Conservation (phyloP, 2,329 filamentous ascomycete species). For the Colletotrichum lindemuthianum region DNA sequence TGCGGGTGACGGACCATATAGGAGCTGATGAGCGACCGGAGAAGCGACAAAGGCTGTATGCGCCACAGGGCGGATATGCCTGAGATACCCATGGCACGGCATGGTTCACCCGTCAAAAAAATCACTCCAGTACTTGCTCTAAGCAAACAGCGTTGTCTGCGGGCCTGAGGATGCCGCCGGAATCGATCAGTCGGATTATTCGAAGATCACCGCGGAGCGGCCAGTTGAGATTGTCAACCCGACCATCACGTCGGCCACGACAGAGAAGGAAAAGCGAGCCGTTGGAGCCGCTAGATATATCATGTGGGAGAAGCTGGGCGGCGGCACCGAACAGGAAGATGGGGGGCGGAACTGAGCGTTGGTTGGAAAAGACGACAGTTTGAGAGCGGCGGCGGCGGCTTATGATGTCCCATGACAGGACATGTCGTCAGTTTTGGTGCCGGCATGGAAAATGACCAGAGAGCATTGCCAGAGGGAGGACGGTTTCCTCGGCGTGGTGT, state of each 20-base stretch:
- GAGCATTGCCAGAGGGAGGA: neutral
- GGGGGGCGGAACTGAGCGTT: neutral
- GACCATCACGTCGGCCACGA: no score
- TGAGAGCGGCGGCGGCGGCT: conserved; percentile 10
- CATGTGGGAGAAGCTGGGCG: no score
- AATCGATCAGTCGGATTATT: no score
- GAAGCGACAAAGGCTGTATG: conserved; percentile 64
- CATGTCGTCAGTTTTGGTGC: conserved; percentile 19
- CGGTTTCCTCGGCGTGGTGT: neutral
- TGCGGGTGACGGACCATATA: conserved; percentile 47
- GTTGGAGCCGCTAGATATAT: no score
- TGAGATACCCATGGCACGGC: conserved; percentile 33
- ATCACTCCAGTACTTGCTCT: no score
- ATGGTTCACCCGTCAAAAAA: no score
- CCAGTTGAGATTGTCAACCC: no score
- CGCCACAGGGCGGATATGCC: conserved; percentile 53
- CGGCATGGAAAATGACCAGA: conserved; percentile 18
- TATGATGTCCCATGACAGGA: conserved; percentile 28
- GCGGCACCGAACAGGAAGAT: neutral
- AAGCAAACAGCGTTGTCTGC: no score
- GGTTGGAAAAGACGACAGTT: no score
- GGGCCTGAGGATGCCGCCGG: no score
- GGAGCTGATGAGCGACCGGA: conserved; percentile 55
- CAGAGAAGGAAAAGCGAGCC: no score
- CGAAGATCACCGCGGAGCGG: no score